Percentiles rank a stretch among this genome's conserved stretches.
phyloP scores from a whole-genome alignment of 257 asterid genomes.

The Scutellaria baicalensis region DNA sequence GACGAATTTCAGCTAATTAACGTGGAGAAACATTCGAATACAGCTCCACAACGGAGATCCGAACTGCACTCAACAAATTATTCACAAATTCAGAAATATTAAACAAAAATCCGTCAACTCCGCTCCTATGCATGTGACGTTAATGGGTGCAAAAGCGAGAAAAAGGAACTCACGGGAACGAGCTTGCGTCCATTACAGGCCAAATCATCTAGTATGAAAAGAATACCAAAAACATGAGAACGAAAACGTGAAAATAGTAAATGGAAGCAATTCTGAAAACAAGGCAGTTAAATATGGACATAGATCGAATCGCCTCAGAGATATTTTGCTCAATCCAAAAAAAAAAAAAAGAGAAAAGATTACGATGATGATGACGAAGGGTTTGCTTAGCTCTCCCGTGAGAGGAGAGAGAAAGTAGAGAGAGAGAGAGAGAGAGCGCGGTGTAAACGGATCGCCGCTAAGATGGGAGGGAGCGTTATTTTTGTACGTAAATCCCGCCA shows the following conservation, averaged over 20 bases:
- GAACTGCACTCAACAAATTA: conserved; percentile 23
- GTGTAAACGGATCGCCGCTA: conserved; percentile 45
- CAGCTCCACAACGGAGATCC: conserved; percentile 31
- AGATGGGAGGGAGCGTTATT: conserved; percentile 22
- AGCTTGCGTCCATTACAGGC: conserved; percentile 24
- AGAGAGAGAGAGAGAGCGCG: conserved; percentile 13
- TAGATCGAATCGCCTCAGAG: background rate
- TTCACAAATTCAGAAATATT: background rate
- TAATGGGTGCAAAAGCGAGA: conserved; percentile 8
- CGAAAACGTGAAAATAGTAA: conserved; percentile 21
- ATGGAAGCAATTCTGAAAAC: conserved; percentile 21
- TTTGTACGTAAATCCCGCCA: conserved; percentile 59
- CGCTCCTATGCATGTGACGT: conserved; percentile 27
- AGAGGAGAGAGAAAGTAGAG: conserved; percentile 10
- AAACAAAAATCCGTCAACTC: background rate
- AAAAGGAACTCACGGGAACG: conserved; percentile 32
- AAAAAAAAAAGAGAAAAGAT: background rate
- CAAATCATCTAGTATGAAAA: background rate
- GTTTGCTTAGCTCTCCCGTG: conserved; percentile 26
- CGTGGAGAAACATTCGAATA: conserved; percentile 28
- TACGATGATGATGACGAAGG: conserved; percentile 17
- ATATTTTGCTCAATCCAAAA: background rate
- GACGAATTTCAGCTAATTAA: conserved; percentile 8
- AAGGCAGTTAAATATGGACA: conserved; percentile 11
- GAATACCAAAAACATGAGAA: background rate